Conservation (phyloP, 768 basidiomycete genomes). For the Russula sp. region DNA sequence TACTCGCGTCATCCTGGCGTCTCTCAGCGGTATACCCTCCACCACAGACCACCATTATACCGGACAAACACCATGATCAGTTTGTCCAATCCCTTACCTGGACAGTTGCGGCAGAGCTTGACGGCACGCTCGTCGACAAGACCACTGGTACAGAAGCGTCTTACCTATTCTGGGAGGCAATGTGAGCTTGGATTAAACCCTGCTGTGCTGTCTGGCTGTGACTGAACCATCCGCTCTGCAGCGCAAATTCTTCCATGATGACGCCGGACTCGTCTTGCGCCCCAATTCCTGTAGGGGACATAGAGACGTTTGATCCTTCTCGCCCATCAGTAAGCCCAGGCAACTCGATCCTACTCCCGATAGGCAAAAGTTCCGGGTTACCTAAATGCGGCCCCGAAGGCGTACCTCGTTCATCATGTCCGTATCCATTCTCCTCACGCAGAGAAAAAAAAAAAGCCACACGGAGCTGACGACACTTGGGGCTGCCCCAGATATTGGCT, state of each 20-base stretch:
- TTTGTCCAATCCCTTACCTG: constrained; percentile 1
- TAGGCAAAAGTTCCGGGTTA: constrained; percentile 31
- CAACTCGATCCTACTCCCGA: constrained; percentile 26
- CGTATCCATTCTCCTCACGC: constrained; percentile 21
- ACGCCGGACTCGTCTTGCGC: background rate
- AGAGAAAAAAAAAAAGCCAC: background rate
- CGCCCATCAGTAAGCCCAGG: background rate
- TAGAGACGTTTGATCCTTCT: constrained; percentile 11
- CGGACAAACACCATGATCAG: background rate
- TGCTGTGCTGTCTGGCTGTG: background rate
- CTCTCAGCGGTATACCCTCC: constrained; percentile 10
- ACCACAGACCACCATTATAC: background rate
- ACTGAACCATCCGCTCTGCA: background rate
- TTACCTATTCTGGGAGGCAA: constrained; percentile 16
- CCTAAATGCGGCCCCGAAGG: constrained; percentile 31
- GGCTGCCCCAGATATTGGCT: constrained; percentile 35
- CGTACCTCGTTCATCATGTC: constrained; percentile 44
- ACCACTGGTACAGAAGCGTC: constrained; percentile 8
- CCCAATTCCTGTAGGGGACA: background rate
- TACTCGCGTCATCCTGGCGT: background rate
- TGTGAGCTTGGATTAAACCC: background rate
- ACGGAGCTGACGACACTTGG: too few relatives aligned
- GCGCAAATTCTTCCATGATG: background rate
- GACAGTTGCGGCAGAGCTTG: constrained; percentile 8
- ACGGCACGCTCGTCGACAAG: constrained; percentile 13